Evolutionary conservation across 108 stramenopile genomes (phyloP).

Genomic region (Cyclostephanos tholiformis): DNA sequence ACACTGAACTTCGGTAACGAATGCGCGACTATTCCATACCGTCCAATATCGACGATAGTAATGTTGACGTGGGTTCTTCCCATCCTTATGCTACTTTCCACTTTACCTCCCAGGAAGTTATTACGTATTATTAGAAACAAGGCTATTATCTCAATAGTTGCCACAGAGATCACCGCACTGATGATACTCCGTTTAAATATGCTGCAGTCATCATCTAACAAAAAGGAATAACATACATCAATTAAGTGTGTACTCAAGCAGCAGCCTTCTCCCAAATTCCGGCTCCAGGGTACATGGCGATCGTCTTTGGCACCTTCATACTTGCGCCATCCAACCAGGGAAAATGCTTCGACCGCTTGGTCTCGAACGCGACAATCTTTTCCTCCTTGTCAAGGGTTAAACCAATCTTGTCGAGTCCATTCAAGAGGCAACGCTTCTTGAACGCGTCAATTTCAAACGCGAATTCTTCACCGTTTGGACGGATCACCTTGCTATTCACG

Average conservation of each 20-base stretch:
- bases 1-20: no score
- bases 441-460: slow-evolving; percentile 88
- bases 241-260: slow-evolving; percentile 17
- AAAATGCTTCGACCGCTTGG: slow-evolving; percentile 59
- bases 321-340: slow-evolving; percentile 94
- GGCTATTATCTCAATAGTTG: no score
- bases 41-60: no score
- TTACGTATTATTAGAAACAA: no score
- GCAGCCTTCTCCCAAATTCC: slow-evolving; percentile 66
- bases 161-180: no score
- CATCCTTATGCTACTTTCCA: no score
- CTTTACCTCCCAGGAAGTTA: no score
- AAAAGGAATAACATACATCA: not conserved
- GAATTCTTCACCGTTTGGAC: slow-evolving; percentile 76
- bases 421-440: slow-evolving; percentile 88
- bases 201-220: no score
- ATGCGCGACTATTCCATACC: no score
- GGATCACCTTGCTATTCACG: slow-evolving; percentile 84
- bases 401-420: slow-evolving; percentile 95
- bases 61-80: no score
- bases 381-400: slow-evolving; percentile 88
- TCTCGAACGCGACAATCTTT: slow-evolving; percentile 84
- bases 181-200: no score
- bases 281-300: slow-evolving; percentile 84
- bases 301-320: slow-evolving; percentile 81